These are phyloP conservation scores for Nephelium lappaceum DNA, from an alignment of 345 rosid species.

Conservation along the genomic window DNA sequence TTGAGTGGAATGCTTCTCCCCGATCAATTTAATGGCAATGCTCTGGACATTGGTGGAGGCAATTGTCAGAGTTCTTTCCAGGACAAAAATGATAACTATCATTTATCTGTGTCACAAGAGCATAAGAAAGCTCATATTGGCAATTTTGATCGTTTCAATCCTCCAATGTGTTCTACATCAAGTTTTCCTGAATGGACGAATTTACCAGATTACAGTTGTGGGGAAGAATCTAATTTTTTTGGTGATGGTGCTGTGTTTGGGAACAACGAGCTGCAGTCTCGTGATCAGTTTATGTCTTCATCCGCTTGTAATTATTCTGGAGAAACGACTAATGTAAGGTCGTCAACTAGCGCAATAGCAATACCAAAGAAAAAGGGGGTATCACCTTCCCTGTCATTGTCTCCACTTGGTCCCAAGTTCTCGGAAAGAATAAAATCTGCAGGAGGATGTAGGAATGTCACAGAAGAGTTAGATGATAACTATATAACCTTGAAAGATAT, in stretches of 20 bases:
- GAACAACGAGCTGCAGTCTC: conserved; percentile 22
- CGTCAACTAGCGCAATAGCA: conserved; percentile 36
- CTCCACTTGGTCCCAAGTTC: conserved; percentile 71
- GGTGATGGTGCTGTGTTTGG: conserved; percentile 52
- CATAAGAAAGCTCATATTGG: conserved; percentile 59
- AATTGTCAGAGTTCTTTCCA: conserved; percentile 32
- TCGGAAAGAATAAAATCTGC: conserved; percentile 40
- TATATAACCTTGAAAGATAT: conserved; percentile 36
- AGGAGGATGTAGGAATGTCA: conserved; percentile 29
- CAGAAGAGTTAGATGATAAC: conserved; percentile 29
- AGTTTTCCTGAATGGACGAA: conserved; percentile 28
- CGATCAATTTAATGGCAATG: conserved; percentile 45
- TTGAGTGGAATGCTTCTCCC: conserved; percentile 44
- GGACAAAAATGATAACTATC: conserved; percentile 16
- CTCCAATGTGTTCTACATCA: conserved; percentile 28
- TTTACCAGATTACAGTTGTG: conserved; percentile 16
- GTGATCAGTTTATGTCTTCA: conserved; percentile 13
- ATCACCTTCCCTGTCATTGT: conserved; percentile 51
- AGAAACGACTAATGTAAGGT: conserved; percentile 32
- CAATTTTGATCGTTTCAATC: conserved; percentile 17
- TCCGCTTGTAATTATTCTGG: conserved; percentile 29
- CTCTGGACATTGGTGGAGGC: conserved; percentile 41
- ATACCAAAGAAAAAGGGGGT: conserved; percentile 38
- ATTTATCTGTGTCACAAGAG: conserved; percentile 42
- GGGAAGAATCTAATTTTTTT: conserved; percentile 25